A percentile compares a stretch with the other conserved stretches of the same genome.
Conservation (phyloP, 2,329 filamentous ascomycete species). For the Endoconidiophora polonica region DNA sequence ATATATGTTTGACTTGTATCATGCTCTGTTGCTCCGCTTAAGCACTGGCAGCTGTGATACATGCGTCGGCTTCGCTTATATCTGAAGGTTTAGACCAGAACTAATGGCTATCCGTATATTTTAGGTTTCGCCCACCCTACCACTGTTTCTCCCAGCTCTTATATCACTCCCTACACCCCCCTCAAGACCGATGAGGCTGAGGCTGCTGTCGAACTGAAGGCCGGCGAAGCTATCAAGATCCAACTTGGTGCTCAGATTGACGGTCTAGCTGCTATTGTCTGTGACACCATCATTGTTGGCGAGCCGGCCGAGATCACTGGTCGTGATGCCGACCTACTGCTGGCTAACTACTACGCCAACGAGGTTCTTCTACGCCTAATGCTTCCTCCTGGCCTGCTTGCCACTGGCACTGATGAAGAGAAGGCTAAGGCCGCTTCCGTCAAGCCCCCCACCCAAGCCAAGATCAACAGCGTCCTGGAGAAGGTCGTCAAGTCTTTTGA, state of each 20-base stretch:
- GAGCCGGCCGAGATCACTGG: conserved; percentile 50
- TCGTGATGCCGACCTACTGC: conserved; percentile 68
- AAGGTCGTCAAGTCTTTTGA: conserved; percentile 85
- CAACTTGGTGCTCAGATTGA: conserved; percentile 98
- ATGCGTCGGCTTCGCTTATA: background rate
- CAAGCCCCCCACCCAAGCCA: conserved; percentile 69
- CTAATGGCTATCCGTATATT: background rate
- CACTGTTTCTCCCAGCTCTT: conserved; percentile 83
- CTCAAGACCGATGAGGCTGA: conserved; percentile 74
- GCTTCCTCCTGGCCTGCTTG: conserved; percentile 74
- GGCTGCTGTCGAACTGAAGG: conserved; percentile 62
- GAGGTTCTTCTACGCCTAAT: conserved; percentile 84
- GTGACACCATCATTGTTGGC: conserved; percentile 71
- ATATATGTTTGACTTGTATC: background rate
- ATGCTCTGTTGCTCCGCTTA: background rate
- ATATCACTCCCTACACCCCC: conserved; percentile 93
- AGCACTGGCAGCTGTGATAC: background rate
- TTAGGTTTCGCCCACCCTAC: conserved; percentile 81
- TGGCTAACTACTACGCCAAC: conserved; percentile 89
- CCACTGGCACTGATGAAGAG: conserved; percentile 76
- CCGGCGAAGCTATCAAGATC: conserved; percentile 84
- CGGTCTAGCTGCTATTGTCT: conserved; percentile 90
- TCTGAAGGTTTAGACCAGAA: background rate
- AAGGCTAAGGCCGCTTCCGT: conserved; percentile 75
- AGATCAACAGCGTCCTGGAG: conserved; percentile 76